Evolutionary conservation across 768 basidiomycete species (phyloP).

Genomic region (Russula sp.): DNA sequence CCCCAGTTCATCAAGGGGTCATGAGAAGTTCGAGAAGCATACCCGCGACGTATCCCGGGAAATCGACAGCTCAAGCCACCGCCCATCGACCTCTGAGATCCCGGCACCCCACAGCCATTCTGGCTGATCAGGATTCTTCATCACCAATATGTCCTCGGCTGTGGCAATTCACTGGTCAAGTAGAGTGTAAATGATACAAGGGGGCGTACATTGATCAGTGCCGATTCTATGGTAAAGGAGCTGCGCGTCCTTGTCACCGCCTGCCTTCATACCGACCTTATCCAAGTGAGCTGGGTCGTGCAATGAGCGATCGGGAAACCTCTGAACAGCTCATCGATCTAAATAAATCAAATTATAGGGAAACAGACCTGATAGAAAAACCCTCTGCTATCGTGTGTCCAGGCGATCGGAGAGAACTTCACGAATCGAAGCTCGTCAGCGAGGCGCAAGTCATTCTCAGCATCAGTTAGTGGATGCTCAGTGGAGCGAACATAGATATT

Average conservation of each 20-base stretch:
- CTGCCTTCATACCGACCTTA: conserved; percentile 51
- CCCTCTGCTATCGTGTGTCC: conserved; percentile 75
- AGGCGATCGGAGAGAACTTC: conserved; percentile 67
- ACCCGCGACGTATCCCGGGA: conserved; percentile 61
- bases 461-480: conserved; percentile 45
- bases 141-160: conserved; percentile 66
- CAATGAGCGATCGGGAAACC: conserved; percentile 49
- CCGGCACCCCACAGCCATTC: conserved; percentile 57
- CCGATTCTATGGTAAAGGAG: conserved; percentile 72
- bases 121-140: conserved; percentile 57
- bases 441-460: conserved; percentile 46
- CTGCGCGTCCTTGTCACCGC: conserved; percentile 61
- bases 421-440: conserved; percentile 66
- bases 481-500: conserved; percentile 66
- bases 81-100: conserved; percentile 55
- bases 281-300: conserved; percentile 45
- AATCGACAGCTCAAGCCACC: conserved; percentile 52
- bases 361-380: conserved; percentile 70
- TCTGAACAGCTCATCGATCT: conserved; percentile 29
- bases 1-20: background rate
- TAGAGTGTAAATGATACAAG: background rate
- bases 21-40: conserved; percentile 9
- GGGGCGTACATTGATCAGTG: conserved; percentile 55
- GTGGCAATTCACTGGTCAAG: background rate
- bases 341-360: background rate